Evolutionary conservation across 2,329 filamentous ascomycete genomes (phyloP), one percentile per base, ranked within the genome.

Genomic region (Diplodia sapinea): DNA sequence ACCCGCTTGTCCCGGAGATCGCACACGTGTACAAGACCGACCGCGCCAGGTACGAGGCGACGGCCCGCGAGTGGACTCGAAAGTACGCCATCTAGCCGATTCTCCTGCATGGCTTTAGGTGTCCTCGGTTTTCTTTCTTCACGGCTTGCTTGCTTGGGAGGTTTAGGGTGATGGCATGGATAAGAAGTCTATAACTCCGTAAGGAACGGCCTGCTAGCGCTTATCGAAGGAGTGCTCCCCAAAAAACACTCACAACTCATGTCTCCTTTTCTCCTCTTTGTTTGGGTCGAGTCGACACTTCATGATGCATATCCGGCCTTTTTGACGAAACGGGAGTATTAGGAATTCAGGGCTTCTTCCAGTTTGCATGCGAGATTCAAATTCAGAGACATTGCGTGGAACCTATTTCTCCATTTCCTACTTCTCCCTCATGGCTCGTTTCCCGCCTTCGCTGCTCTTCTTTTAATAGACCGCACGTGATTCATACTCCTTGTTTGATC

Each of bases 21-120:
- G 95, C 95, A 76, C 95, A 99, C 79, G 93, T 98, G 79, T 99
- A 99, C 91, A 99, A 99, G 90, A 97, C 94, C 72, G 95, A 99
- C 82, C 91, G 93, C 75, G 89, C 92, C 75, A 88, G 93, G 81
- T 99, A 99, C 82, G 95, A 99, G 85, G 92, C 93, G 73, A 98
- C 94, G 68, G 95, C 95, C 70, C 87, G 94, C 75, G 95, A 99
- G 85, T 99, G 95, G 95, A 99, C 95, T 76, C 89, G 94, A 82
- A 99, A 99, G 87, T 98, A 98, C 81, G 95, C 95, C 79, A 95
- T 98, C 82, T 98, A 89, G 74, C 52, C 57, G 43, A 38, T 17
- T 20, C 31, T 62, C 38, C 47, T 55, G 66, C 57, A 68, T 68
- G 54, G 67, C 66, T 66, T 66, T 69, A 67, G 61, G 68, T 63